These are phyloP conservation scores for Anisodus acutangulus DNA, from an alignment of 257 asterid genomes.

Conservation along the genomic window DNA sequence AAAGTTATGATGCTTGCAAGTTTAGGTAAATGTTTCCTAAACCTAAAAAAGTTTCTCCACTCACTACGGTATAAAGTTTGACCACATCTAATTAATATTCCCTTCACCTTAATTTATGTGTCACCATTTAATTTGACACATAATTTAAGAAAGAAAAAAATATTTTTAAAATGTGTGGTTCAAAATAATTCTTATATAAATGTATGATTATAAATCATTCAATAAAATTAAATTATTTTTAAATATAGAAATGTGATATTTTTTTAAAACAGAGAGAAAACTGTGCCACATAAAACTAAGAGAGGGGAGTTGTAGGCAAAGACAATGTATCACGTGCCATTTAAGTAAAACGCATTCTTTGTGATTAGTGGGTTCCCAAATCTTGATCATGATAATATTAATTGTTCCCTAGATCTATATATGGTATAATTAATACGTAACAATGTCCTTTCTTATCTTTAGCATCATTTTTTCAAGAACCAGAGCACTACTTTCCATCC, in stretches of 20 bases:
- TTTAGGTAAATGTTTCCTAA: slow-evolving; percentile 21
- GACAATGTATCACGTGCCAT: slow-evolving; percentile 13
- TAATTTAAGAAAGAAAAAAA: too few species aligned
- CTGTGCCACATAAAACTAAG: too few species aligned
- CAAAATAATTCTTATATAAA: too few species aligned
- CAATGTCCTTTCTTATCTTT: background rate
- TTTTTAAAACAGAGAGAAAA: too few species aligned
- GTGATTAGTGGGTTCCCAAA: background rate
- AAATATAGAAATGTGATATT: too few species aligned
- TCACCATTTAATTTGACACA: too few species aligned
- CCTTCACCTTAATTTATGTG: too few species aligned
- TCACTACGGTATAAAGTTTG: background rate
- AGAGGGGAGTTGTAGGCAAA: background rate
- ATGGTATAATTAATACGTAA: background rate
- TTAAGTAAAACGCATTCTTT: background rate
- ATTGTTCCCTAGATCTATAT: background rate
- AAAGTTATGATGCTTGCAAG: slow-evolving; percentile 22
- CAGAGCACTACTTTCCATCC: background rate
- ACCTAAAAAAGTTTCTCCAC: background rate
- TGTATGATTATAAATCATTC: too few species aligned
- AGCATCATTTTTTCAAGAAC: background rate
- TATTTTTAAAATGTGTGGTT: too few species aligned
- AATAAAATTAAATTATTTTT: too few species aligned
- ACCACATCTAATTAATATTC: background rate
- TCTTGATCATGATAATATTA: background rate